Evolutionary conservation across 73 alveolate species (phyloP), one percentile per base, ranked within the genome.

Genomic region (Stentor coeruleus): DNA sequence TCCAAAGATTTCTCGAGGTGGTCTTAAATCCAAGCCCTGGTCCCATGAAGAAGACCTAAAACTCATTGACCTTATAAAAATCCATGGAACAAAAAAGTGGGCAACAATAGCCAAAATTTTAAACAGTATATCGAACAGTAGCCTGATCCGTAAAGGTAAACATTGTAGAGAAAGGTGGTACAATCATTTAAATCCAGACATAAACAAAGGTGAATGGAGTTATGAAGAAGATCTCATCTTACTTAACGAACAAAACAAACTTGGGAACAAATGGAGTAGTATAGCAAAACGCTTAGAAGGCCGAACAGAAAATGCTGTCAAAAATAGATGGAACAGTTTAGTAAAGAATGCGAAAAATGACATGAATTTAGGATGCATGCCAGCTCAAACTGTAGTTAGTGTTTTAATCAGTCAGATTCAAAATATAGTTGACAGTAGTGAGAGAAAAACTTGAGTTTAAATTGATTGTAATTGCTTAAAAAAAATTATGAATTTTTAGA

Each of bases 111-210:
- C 92, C 2, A 82, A 74, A 4, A 60, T 35, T 26, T 35, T 87
- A 35, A 87, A 87, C 59, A 14, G n/a, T n/a, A n/a, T n/a, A n/a
- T n/a, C 84, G 57, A 57, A 57, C 3, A 84, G 82, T 3, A 55
- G 36, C 11, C 35, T 37, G 66, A 35, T 81, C 3, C 74, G 92
- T 73, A 92, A 90, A 74, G 98, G 98, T 11, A 92, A 92, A 83
- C 92, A 92, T 66, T 92, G 98, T 42, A 59, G 98, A 59, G 98
- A 92, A 77, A 75, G 98, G 42, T 92, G 95, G 95, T 87, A 84
- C 76, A 92, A 92, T 60, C 92, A 91, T 59, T 75, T 93, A 11
- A 90, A 92, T 58, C 98, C 98, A 41, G 40, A 59, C n/a, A 90
- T 92, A 3, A 90, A 86, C 39, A 92, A 92, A 81, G 90, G 92